Base-by-base conservation (phyloP, 2,329 filamentous ascomycete genomes). In the Sclerotinia borealis region DNA sequence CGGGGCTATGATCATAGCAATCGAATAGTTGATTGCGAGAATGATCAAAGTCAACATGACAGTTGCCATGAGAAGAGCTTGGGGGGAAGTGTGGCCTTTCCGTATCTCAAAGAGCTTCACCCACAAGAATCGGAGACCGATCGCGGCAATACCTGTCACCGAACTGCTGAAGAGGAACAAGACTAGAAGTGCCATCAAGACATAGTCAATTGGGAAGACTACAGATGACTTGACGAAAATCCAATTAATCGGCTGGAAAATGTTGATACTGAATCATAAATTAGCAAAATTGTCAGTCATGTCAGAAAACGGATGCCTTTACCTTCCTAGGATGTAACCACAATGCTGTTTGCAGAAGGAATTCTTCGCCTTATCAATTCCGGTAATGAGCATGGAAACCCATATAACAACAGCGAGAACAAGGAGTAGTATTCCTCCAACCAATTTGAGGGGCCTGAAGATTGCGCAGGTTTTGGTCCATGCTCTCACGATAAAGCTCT, bases 121-220 rank as follows among this genome's bases (percentile, higher is more conserved):
- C 95, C 95, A 99, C 59, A 99, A 84, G 81, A 99, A 96, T 68
- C 95, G 90, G 71, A 99, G 96, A 51, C 95, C 95, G 64, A 97
- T 85, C 1, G 86, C 85, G 4, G 92, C 90, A 60, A 98, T 86
- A 19, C 95, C 95, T 1, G 92, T 85, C 59, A 99, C 88, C 11
- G 92, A 93, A 72, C 91, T 89, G 77, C 85, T 87, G 78, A 99
- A 98, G 75, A 99, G 87, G 70, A 97, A 85, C 1, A 98, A 79
- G 0, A 96, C 85, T 10, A 99, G 79, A 1, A 96, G 78, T 0
- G 91, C 85, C 82, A 96, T 96, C 59, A 99, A 82, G 37, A 95
- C 79, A 75, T 98, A 98, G 79, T 99, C 95, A 67, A 96, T 81
- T 0, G 95, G 95, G 78, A 97, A 98, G 1, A 89, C 86, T 71